A percentile compares a stretch with the other conserved stretches of the same genome.
Conservation (phyloP, 768 basidiomycete species). For the Phaffia australis region DNA sequence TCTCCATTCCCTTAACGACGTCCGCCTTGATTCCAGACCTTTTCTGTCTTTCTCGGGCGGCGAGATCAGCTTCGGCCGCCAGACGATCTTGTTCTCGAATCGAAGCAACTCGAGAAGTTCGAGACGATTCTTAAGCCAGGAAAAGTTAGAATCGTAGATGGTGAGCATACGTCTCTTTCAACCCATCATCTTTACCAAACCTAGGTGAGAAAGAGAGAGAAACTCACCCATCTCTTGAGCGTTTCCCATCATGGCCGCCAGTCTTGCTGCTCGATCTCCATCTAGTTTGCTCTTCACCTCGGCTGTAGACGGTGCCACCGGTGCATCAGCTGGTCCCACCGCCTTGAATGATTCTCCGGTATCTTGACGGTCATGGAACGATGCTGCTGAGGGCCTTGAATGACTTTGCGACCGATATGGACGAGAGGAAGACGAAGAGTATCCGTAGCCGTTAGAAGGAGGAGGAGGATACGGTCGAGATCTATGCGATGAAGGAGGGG, state of each 20-base stretch:
- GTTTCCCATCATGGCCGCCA: conserved; percentile 76
- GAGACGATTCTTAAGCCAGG: neutral
- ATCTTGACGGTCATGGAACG: conserved; percentile 7
- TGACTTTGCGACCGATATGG: conserved; percentile 1
- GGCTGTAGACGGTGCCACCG: conserved; percentile 27
- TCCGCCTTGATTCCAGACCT: conserved; percentile 19
- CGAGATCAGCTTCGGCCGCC: conserved; percentile 11
- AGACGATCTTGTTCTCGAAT: conserved; percentile 2
- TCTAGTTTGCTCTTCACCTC: conserved; percentile 31
- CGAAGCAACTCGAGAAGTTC: conserved; percentile 14
- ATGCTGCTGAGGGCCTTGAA: neutral
- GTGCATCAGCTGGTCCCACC: conserved; percentile 3
- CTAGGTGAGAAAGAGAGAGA: neutral
- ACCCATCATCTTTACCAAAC: no score
- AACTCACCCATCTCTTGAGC: conserved; percentile 48
- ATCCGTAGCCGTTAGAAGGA: neutral
- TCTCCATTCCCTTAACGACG: conserved; percentile 23
- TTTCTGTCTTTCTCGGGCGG: conserved; percentile 1
- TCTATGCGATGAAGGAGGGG: neutral
- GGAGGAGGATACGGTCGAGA: neutral
- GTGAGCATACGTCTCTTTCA: neutral
- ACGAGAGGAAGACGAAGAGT: conserved; percentile 4
- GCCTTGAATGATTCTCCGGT: neutral
- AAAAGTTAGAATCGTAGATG: neutral
- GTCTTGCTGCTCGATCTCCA: conserved; percentile 64